Base-by-base conservation (phyloP, 1,284 basidiomycete genomes). In the Hymenochaete sp. region DNA sequence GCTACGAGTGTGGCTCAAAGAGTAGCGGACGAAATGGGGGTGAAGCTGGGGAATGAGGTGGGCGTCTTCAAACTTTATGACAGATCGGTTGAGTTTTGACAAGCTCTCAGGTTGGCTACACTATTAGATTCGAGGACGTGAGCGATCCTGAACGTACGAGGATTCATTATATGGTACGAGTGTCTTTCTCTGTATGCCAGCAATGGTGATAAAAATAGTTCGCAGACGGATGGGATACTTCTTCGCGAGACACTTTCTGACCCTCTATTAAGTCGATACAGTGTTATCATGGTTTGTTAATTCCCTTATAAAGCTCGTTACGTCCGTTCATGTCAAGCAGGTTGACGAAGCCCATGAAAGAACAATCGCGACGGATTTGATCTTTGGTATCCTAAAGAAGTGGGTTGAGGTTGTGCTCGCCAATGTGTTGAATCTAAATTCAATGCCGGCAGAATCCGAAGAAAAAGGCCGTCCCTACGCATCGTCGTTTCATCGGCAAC, bases 201-300 rank as follows among this genome's bases (percentile, higher is more conserved):
- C n/a, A n/a, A n/a, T n/a, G n/a, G n/a, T n/a, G n/a, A n/a, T n/a
- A n/a, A n/a, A n/a, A n/a, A n/a, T n/a, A n/a, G n/a, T n/a, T n/a
- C n/a, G n/a, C n/a, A n/a, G n/a, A 98, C 96, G 22, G 96, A 99
- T 61, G 95, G 96, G 33, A 93, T 97, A 77, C 77, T 99, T 21
- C 92, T 99, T 57, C 81, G 95, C 48, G 96, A 98, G 67, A 85
- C 90, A 28, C 76, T 98, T 54, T 70, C 90, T 29, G 91, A 97
- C 58, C 89, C 88, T 16, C 64, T 97, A 27, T 70, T 98, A 38
- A 87, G 83, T 58, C 78, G 81, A 25, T 99, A 96, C 58, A 93
- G 91, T 57, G 87, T 95, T 3, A 85, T 98, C 50, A 96, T 98
- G 83, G 92, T 92, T 53, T 45, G 14, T 39, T 33, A 42, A 19